Percentiles rank a stretch among this genome's conserved stretches.
These are phyloP conservation scores for Fusarium sp. DNA, from an alignment of 2,329 filamentous ascomycete species.

Conservation along the genomic window DNA sequence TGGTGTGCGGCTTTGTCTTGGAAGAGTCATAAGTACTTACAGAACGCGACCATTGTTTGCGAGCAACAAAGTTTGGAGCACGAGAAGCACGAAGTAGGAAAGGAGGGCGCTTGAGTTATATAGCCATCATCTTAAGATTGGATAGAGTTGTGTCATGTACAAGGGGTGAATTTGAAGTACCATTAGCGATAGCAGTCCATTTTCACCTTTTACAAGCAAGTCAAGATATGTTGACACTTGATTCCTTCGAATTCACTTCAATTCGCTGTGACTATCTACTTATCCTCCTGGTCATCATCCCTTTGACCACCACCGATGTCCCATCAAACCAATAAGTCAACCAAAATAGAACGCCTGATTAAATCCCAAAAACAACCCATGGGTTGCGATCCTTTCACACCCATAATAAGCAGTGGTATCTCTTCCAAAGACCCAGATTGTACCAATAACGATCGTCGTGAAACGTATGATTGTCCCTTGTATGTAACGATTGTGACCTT, in stretches of 20 bases:
- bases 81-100: slow-evolving; percentile 15
- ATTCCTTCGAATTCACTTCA: background rate
- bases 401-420: slow-evolving; percentile 40
- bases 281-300: background rate
- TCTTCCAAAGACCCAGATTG: slow-evolving; percentile 35
- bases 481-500: slow-evolving; percentile 39
- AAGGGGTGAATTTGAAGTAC: background rate
- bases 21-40: slow-evolving; percentile 27
- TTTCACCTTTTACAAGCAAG: background rate
- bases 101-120: background rate
- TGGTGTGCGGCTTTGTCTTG: slow-evolving; percentile 70
- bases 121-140: background rate
- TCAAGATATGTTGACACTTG: background rate
- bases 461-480: slow-evolving; percentile 32
- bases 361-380: slow-evolving; percentile 23
- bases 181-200: background rate
- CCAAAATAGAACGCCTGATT: slow-evolving; percentile 25
- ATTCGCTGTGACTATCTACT: slow-evolving; percentile 20
- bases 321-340: slow-evolving; percentile 5
- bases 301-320: background rate
- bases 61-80: slow-evolving; percentile 23
- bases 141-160: too few species aligned
- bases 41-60: background rate
- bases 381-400: slow-evolving; percentile 12
- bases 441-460: slow-evolving; percentile 37